phyloP scores from a whole-genome alignment of 768 basidiomycete genomes.

The Imleria badia region DNA sequence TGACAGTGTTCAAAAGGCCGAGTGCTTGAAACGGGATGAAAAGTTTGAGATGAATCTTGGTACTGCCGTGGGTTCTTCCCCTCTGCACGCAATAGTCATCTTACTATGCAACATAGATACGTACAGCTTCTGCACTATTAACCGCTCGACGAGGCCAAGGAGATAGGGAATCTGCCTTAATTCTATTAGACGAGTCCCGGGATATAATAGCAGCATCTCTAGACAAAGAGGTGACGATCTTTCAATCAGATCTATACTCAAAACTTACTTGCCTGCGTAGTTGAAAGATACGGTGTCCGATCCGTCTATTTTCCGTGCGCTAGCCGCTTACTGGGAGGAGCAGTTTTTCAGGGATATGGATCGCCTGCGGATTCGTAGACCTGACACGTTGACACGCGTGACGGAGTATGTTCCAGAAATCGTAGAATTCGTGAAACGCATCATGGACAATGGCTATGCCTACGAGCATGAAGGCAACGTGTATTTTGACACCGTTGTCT shows the following conservation, averaged over 20 bases:
- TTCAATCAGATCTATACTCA: background rate
- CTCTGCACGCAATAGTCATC: conserved; percentile 7
- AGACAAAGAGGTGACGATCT: conserved; percentile 63
- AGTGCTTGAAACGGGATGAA: conserved; percentile 76
- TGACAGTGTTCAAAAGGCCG: conserved; percentile 65
- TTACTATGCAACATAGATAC: conserved; percentile 38
- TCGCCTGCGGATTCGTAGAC: conserved; percentile 80
- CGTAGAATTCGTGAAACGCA: conserved; percentile 80
- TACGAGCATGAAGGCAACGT: conserved; percentile 79
- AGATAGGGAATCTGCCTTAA: conserved; percentile 45
- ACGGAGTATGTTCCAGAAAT: conserved; percentile 98
- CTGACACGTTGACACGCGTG: conserved; percentile 90
- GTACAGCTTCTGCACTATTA: conserved; percentile 52
- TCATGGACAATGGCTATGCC: conserved; percentile 79
- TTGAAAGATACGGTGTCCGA: conserved; percentile 80
- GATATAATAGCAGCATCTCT: conserved; percentile 75
- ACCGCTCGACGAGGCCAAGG: conserved; percentile 46
- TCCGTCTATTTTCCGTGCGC: conserved; percentile 76
- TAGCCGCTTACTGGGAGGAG: conserved; percentile 86
- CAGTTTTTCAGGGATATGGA: conserved; percentile 92
- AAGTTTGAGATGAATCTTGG: conserved; percentile 90
- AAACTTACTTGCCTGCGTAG: conserved; percentile 39
- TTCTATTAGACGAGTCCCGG: conserved; percentile 68
- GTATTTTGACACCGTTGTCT: conserved; percentile 86
- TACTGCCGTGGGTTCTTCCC: conserved; percentile 58